Evolutionary conservation across 805 yeast species (phyloP).

Genomic region (Candida easanensis): DNA sequence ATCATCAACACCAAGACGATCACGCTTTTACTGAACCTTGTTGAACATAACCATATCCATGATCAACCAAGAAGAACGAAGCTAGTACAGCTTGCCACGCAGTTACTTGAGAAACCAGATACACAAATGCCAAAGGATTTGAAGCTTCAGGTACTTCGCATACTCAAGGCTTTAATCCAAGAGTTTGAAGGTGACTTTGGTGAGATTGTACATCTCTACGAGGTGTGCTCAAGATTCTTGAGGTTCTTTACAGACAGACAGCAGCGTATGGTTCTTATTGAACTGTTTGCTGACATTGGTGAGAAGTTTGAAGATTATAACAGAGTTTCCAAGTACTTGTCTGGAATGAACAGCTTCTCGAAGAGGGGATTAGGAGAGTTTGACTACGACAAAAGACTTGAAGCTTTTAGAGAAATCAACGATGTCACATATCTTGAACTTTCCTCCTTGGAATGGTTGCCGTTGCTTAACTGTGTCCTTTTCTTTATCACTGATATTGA

Average conservation of each 20-base stretch:
- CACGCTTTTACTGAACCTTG: slow-evolving; percentile 46
- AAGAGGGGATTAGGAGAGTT: slow-evolving; percentile 61
- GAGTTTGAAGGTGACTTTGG: slow-evolving; percentile 51
- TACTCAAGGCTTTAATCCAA: slow-evolving; percentile 53
- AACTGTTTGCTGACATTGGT: slow-evolving; percentile 60
- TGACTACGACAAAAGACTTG: slow-evolving; percentile 73
- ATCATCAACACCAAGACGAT: slow-evolving; percentile 53
- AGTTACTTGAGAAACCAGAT: slow-evolving; percentile 57
- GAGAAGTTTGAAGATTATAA: slow-evolving; percentile 41
- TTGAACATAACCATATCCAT: slow-evolving; percentile 56
- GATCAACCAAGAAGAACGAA: slow-evolving; percentile 50
- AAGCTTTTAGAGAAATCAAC: slow-evolving; percentile 63
- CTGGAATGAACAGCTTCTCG: slow-evolving; percentile 70
- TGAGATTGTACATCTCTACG: slow-evolving; percentile 48
- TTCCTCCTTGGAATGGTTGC: slow-evolving; percentile 68
- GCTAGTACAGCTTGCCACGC: slow-evolving; percentile 55
- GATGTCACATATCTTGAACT: slow-evolving; percentile 47
- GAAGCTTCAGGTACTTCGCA: slow-evolving; percentile 53
- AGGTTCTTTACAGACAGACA: slow-evolving; percentile 54
- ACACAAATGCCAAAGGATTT: slow-evolving; percentile 49
- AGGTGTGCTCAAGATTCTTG: slow-evolving; percentile 54
- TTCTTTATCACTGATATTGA: slow-evolving; percentile 72
- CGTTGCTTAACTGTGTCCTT: slow-evolving; percentile 65
- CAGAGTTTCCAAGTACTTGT: slow-evolving; percentile 49
- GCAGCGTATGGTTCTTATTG: slow-evolving; percentile 61